A percentile compares a stretch with the other conserved stretches of the same genome.
Conservation (phyloP, 2,329 filamentous ascomycete genomes). For the Hymenoscyphus occultus region DNA sequence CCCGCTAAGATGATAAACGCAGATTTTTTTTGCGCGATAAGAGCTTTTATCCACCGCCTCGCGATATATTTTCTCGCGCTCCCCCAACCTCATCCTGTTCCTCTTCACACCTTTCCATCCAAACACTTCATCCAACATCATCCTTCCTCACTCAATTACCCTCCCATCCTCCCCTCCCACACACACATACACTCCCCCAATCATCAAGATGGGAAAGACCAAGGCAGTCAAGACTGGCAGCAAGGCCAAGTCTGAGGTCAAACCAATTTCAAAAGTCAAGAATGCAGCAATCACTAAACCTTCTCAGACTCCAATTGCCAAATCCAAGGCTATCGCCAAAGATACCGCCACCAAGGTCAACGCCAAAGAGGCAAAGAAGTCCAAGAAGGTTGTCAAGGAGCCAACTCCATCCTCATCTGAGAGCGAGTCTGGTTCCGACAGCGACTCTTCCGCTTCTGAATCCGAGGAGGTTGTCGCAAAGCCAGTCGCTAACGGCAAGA, state of each 20-base stretch:
- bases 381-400: constrained; percentile 44
- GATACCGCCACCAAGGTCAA: constrained; percentile 39
- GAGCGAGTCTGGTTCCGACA: constrained; percentile 33
- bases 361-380: constrained; percentile 45
- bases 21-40: constrained; percentile 31
- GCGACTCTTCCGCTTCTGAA: constrained; percentile 33
- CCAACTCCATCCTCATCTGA: constrained; percentile 42
- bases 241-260: constrained; percentile 49
- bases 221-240: constrained; percentile 59
- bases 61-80: constrained; percentile 20
- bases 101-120: constrained; percentile 11
- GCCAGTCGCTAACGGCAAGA: constrained; percentile 34
- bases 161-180: constrained; percentile 8
- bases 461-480: constrained; percentile 34
- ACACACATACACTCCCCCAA: constrained; percentile 8
- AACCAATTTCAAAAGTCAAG: constrained; percentile 57
- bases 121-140: constrained; percentile 3
- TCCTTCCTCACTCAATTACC: constrained; percentile 17
- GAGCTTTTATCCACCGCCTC: constrained; percentile 28
- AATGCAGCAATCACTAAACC: constrained; percentile 66
- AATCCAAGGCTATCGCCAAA: constrained; percentile 67
- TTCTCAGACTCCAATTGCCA: constrained; percentile 60
- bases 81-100: constrained; percentile 18
- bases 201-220: constrained; percentile 59
- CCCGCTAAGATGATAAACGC: constrained; percentile 25